phyloP scores from a whole-genome alignment of 140 eudicot genomes.

The Bidens hawaiensis region DNA sequence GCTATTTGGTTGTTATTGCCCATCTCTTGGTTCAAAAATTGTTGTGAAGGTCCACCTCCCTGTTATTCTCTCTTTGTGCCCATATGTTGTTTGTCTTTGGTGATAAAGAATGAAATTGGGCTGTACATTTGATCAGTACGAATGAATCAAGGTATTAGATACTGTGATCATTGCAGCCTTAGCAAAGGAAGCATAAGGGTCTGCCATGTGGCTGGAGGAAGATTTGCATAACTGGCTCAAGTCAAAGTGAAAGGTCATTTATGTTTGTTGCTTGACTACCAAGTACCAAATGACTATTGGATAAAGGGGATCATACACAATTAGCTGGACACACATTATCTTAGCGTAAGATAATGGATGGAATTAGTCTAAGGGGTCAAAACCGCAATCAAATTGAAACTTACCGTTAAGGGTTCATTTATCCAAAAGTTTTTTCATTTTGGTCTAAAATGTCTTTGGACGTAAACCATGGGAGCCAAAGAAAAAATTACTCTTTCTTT shows the following conservation, averaged over 20 bases:
- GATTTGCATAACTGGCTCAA: conserved; percentile 27
- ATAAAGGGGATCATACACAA: too few relatives aligned
- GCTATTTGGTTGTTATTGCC: neutral
- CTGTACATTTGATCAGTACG: conserved; percentile 28
- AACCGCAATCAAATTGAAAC: too few relatives aligned
- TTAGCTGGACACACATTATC: too few relatives aligned
- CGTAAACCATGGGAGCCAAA: too few relatives aligned
- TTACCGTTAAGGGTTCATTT: too few relatives aligned
- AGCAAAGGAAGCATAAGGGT: conserved; percentile 12
- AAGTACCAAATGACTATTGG: neutral
- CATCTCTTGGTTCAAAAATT: neutral
- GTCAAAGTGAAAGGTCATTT: conserved; percentile 32
- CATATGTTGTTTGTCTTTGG: conserved; percentile 25
- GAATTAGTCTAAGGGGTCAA: too few relatives aligned
- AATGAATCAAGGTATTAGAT: conserved; percentile 28
- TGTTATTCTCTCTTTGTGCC: conserved; percentile 6
- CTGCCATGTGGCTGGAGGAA: conserved; percentile 20
- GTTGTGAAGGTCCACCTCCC: neutral
- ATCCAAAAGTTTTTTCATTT: too few relatives aligned
- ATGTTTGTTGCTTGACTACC: conserved; percentile 6
- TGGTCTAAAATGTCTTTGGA: too few relatives aligned
- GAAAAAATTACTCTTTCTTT: too few relatives aligned
- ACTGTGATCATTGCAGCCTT: conserved; percentile 21
- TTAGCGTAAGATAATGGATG: too few relatives aligned
- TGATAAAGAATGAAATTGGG: conserved; percentile 5